phyloP scores from a whole-genome alignment of 345 rosid species.

The Eucalyptus sp. region DNA sequence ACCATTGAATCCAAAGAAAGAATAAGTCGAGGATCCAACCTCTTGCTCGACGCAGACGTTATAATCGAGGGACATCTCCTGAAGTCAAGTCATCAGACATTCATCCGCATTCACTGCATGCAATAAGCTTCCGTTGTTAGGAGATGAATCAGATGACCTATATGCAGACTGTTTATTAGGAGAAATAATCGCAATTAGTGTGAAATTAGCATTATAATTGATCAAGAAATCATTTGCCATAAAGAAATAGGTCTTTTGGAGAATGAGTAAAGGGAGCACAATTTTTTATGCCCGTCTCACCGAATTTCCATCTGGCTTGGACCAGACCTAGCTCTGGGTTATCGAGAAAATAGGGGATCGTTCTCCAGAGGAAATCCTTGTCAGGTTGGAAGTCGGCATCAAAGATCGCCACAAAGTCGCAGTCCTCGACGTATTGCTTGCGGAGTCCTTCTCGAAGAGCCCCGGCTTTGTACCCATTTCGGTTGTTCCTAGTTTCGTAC shows the following conservation, averaged over 20 bases:
- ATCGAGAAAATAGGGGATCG: slow-evolving; percentile 9
- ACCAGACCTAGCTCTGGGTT: slow-evolving; percentile 17
- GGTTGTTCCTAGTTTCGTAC: slow-evolving; percentile 16
- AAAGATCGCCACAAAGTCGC: slow-evolving; percentile 19
- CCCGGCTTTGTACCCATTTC: slow-evolving; percentile 22
- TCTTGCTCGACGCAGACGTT: slow-evolving; percentile 45
- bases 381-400: slow-evolving; percentile 33
- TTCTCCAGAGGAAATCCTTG: slow-evolving; percentile 12
- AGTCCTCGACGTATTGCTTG: slow-evolving; percentile 8
- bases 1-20: slow-evolving; percentile 52
- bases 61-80: slow-evolving; percentile 51
- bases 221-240: neutral
- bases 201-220: neutral
- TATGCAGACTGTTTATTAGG: neutral
- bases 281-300: neutral
- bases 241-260: neutral
- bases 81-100: slow-evolving; percentile 42
- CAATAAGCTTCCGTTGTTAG: neutral
- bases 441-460: slow-evolving; percentile 16
- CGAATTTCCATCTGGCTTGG: slow-evolving; percentile 22
- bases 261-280: neutral
- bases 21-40: slow-evolving; percentile 43
- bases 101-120: slow-evolving; percentile 35
- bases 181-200: neutral
- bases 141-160: neutral